Evolutionary conservation across 2,329 filamentous ascomycete genomes (phyloP).

Genomic region (Pseudogymnoascus sp.): DNA sequence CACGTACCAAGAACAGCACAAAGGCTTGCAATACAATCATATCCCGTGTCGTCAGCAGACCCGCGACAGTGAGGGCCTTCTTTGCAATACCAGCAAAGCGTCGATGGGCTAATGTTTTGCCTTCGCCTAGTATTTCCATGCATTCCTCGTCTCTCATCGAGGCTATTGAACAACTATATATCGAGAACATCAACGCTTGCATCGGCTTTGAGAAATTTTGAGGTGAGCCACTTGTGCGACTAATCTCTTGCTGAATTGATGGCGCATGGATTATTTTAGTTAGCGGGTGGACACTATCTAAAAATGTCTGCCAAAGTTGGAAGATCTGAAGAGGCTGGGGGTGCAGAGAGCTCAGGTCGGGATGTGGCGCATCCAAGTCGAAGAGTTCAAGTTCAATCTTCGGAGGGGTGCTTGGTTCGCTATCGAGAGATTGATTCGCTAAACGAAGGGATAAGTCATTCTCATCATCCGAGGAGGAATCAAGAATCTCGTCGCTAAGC

Average conservation of each 20-base stretch:
- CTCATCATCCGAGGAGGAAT: conserved; percentile 25
- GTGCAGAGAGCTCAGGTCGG: conserved; percentile 42
- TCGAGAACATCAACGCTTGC: conserved; percentile 60
- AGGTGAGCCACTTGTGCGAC: conserved; percentile 50
- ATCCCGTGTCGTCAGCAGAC: conserved; percentile 57
- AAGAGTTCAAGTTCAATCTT: conserved; percentile 41
- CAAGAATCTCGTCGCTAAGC: conserved; percentile 26
- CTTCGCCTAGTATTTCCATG: conserved; percentile 41
- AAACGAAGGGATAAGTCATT: conserved; percentile 16
- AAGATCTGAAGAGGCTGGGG: conserved; percentile 52
- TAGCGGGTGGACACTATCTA: conserved; percentile 61
- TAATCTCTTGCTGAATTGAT: conserved; percentile 54
- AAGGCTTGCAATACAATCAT: conserved; percentile 59
- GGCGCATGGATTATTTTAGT: conserved; percentile 61
- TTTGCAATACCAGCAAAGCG: conserved; percentile 51
- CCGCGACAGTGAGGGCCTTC: conserved; percentile 57
- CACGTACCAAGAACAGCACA: conserved; percentile 54
- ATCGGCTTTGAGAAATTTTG: conserved; percentile 37
- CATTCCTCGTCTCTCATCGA: conserved; percentile 50
- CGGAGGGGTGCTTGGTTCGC: conserved; percentile 34
- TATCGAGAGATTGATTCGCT: conserved; percentile 27
- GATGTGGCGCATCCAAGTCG: conserved; percentile 31
- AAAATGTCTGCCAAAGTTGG: conserved; percentile 60
- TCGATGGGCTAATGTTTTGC: conserved; percentile 41
- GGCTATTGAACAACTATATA: conserved; percentile 51